phyloP scores from a whole-genome alignment of 805 yeast genomes.

The Wickerhamomyces chaumierensis region DNA sequence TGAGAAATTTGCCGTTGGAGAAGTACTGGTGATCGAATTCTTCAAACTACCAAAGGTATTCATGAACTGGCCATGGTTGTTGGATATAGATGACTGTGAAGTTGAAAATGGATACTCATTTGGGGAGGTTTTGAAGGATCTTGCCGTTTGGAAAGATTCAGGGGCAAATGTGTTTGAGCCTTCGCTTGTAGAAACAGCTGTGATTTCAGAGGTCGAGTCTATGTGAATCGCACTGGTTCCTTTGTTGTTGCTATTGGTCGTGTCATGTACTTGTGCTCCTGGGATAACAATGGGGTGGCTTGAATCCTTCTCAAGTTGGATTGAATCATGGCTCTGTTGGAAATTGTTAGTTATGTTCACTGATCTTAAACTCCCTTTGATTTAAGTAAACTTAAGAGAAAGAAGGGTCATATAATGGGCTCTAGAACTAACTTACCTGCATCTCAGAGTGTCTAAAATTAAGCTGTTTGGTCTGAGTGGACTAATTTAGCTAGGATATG shows the following conservation, averaged over 20 bases:
- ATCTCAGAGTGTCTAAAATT: conserved; percentile 1
- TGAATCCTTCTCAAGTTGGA: conserved; percentile 12
- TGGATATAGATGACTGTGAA: conserved; percentile 16
- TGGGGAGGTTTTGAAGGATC: conserved; percentile 13
- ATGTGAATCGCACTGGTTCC: not conserved
- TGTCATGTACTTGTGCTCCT: conserved; percentile 18
- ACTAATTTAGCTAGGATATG: too few relatives aligned
- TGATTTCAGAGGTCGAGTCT: not conserved
- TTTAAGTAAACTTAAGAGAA: too few relatives aligned
- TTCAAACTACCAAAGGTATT: conserved; percentile 11
- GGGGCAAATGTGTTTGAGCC: conserved; percentile 6
- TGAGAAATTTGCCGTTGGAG: conserved; percentile 15
- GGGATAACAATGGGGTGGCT: conserved; percentile 21
- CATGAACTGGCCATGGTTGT: conserved; percentile 11
- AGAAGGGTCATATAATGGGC: too few relatives aligned
- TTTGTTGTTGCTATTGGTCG: too few relatives aligned
- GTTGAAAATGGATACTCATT: conserved; percentile 14
- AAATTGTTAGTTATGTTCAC: not conserved
- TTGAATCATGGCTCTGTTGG: conserved; percentile 4
- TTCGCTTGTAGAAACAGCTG: too few relatives aligned
- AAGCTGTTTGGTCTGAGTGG: too few relatives aligned
- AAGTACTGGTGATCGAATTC: conserved; percentile 11
- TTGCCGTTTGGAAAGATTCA: conserved; percentile 19
- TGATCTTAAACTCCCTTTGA: not conserved
- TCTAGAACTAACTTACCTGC: conserved; percentile 7